Percentiles rank a stretch among this genome's conserved stretches.
These are phyloP conservation scores for Bretschneidera sinensis DNA, from an alignment of 345 rosid species.

Conservation along the genomic window DNA sequence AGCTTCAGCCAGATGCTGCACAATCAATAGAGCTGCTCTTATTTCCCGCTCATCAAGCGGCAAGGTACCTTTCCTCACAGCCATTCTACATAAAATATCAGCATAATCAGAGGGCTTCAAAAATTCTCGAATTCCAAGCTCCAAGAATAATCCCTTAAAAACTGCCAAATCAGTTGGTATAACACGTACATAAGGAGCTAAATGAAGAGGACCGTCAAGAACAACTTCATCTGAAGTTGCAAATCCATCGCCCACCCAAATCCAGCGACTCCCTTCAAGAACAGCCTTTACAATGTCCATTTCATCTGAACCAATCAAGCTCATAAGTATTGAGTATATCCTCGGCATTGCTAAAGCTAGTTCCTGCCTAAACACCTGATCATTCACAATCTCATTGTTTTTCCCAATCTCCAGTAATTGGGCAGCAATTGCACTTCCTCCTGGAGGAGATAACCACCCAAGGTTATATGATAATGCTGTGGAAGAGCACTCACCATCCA, in stretches of 20 bases:
- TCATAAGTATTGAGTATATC: constrained; percentile 67
- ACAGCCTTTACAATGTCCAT: constrained; percentile 94
- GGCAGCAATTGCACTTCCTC: constrained; percentile 91
- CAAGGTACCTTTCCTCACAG: constrained; percentile 61
- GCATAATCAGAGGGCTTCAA: constrained; percentile 81
- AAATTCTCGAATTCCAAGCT: constrained; percentile 79
- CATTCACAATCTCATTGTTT: constrained; percentile 73
- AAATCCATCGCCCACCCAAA: constrained; percentile 99
- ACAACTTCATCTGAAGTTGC: constrained; percentile 87
- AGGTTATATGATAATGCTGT: constrained; percentile 80
- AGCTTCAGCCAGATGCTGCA: constrained; percentile 86
- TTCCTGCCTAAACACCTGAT: constrained; percentile 76
- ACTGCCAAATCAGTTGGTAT: constrained; percentile 88
- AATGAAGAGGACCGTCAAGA: constrained; percentile 88
- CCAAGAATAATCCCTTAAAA: constrained; percentile 75
- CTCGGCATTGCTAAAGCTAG: constrained; percentile 89
- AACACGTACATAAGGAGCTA: constrained; percentile 91
- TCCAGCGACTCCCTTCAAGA: constrained; percentile 98
- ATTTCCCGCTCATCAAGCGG: constrained; percentile 71
- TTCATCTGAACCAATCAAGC: constrained; percentile 81
- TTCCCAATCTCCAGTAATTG: constrained; percentile 98
- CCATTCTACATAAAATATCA: constrained; percentile 74
- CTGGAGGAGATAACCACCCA: constrained; percentile 91
- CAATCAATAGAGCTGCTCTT: constrained; percentile 75
- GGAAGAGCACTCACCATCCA: constrained; percentile 94